Percentiles rank a stretch among this genome's conserved stretches.
These are phyloP conservation scores for Neofusicoccum umdonicola DNA, from an alignment of 2,329 filamentous ascomycete genomes.

Conservation along the genomic window DNA sequence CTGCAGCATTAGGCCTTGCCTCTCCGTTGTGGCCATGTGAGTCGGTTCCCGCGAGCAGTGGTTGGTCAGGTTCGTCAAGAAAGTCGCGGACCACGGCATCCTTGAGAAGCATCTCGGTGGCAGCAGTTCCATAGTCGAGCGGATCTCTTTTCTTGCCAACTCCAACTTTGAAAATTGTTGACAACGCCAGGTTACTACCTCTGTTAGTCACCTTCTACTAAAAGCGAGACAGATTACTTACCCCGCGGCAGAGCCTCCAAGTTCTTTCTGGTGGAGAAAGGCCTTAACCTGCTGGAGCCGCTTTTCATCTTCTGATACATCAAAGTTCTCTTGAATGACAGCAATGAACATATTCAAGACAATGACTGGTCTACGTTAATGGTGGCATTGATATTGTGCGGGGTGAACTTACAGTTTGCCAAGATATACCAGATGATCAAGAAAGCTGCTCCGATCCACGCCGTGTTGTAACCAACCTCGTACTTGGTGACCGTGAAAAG, in stretches of 20 bases:
- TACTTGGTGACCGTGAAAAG: slow-evolving; percentile 77
- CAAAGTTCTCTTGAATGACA: slow-evolving; percentile 99
- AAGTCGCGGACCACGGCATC: slow-evolving; percentile 95
- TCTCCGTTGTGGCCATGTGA: slow-evolving; percentile 7
- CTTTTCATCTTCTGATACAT: slow-evolving; percentile 97
- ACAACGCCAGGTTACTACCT: slow-evolving; percentile 65
- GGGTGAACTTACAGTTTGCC: slow-evolving; percentile 58
- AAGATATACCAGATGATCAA: slow-evolving; percentile 95
- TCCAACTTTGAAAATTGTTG: slow-evolving; percentile 61
- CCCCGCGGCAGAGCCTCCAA: slow-evolving; percentile 52
- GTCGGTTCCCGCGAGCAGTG: slow-evolving; percentile 2
- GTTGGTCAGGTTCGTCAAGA: slow-evolving; percentile 66
- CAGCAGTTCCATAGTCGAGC: slow-evolving; percentile 85
- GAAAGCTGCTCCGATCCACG: slow-evolving; percentile 90
- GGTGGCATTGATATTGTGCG: too few relatives aligned
- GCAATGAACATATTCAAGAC: slow-evolving; percentile 99
- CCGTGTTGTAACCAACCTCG: slow-evolving; percentile 64
- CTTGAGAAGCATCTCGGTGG: slow-evolving; percentile 94
- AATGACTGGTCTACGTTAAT: slow-evolving; percentile 57
- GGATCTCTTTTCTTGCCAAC: slow-evolving; percentile 69
- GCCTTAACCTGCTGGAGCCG: slow-evolving; percentile 93
- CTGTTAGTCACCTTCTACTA: too few relatives aligned
- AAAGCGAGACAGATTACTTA: too few relatives aligned
- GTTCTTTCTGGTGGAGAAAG: slow-evolving; percentile 86
- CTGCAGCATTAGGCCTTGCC: slow-evolving; percentile 20